A percentile compares a stretch with the other conserved stretches of the same genome.
These are phyloP conservation scores for Clonostachys rhizophaga DNA, from an alignment of 2,329 filamentous ascomycete species.

Conservation along the genomic window DNA sequence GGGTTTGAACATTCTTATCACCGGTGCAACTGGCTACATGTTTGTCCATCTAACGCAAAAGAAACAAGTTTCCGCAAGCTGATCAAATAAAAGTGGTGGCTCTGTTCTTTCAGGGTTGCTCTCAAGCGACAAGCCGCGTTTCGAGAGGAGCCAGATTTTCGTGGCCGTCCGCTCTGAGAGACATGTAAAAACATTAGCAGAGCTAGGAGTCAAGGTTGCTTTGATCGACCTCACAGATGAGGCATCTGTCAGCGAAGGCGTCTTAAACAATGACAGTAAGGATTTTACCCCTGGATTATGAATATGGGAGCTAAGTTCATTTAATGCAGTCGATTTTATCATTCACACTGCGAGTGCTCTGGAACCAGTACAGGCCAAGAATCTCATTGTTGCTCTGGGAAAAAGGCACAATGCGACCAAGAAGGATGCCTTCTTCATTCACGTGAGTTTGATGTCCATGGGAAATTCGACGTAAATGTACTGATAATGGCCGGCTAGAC, in stretches of 20 bases:
- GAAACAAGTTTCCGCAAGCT: neutral
- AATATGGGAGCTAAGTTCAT: too few species aligned
- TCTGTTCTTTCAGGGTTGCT: conserved; percentile 25
- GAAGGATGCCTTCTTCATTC: conserved; percentile 20
- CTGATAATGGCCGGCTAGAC: conserved; percentile 8
- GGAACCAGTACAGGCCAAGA: conserved; percentile 11
- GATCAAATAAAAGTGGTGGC: conserved; percentile 18
- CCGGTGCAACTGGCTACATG: conserved; percentile 29
- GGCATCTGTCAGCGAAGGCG: conserved; percentile 7
- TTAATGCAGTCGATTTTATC: conserved; percentile 23
- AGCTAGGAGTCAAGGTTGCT: conserved; percentile 19
- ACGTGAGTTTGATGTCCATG: conserved; percentile 12
- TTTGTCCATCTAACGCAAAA: conserved; percentile 1
- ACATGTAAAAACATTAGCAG: conserved; percentile 19
- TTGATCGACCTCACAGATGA: conserved; percentile 22
- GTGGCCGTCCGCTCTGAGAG: conserved; percentile 24
- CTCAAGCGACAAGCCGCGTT: conserved; percentile 7
- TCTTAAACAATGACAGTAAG: conserved; percentile 17
- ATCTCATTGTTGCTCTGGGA: conserved; percentile 25
- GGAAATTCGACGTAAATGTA: neutral
- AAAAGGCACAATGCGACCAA: conserved; percentile 15
- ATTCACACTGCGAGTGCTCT: conserved; percentile 25
- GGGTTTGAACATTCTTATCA: conserved; percentile 20
- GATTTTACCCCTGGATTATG: neutral
- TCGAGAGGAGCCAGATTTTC: conserved; percentile 15